Evolutionary conservation across 139 green algal species (phyloP), one percentile per base, ranked within the genome.

Genomic region (Chlorella vulgaris): DNA sequence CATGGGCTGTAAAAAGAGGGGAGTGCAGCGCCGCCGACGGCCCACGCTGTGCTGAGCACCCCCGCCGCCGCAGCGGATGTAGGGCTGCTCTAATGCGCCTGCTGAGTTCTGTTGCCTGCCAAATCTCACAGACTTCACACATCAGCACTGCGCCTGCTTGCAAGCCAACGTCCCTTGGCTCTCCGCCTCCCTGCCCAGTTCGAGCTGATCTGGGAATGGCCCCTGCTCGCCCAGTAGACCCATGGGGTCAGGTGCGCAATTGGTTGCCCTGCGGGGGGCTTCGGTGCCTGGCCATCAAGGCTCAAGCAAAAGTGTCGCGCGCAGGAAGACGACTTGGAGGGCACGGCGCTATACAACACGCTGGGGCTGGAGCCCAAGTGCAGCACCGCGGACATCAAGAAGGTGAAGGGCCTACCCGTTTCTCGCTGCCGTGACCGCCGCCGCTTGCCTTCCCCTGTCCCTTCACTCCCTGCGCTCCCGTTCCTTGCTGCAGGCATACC

Each of bases 311-410:
- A n/a, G n/a, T n/a, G n/a, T n/a, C n/a, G n/a, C n/a, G n/a, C 35
- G 76, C 85, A 91, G 83, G 85, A 92, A 13, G 80, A 91, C 6
- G 91, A 94, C 77, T 15, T 94, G 0, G 85, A 91, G 61, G 91
- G 91, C 22, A 83, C 61, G 15, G 84, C 47, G 4, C 75, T 87
- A 24, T 94, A 94, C 62, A 5, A 26, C 7, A 58, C 66, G 1
- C 73, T 94, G 15, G 68, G 55, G 2, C 31, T 94, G 18, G 47
- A 78, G 0, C 35, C n/a, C 0, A 81, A 74, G 4, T 83, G 83
- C 7, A 90, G 24, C 19, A 1, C 13, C 19, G 75, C 40, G 8
- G 87, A 93, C 15, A 84, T 93, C 24, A 89, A 86, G 22, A 83
- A 77, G 82, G 84, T 87, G 60, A 15, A 31, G 55, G 5, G 55